Evolutionary conservation across 768 basidiomycete genomes (phyloP), one percentile per base, ranked within the genome.

Genomic region (Hortiboletus flavorubellus): DNA sequence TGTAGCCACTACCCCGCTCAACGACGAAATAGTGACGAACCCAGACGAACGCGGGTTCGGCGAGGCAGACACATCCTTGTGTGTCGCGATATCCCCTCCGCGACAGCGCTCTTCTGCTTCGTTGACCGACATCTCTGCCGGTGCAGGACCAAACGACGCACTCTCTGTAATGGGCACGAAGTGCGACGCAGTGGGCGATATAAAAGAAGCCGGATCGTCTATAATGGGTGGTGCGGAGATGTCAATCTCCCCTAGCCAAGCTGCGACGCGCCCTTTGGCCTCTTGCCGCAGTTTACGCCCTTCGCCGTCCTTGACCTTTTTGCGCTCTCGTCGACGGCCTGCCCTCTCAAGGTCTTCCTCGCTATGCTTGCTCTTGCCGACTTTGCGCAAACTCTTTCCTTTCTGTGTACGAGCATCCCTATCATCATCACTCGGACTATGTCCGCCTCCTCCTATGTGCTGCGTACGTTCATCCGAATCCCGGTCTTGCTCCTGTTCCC

Each of bases 11-110:
- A 38, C 43, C 12, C 46, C 71, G 50, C 79, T 80, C 46, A 82
- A 74, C 0, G 81, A 80, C 6, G 79, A 76, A 12, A 89, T 80
- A 0, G 87, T 83, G 18, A 89, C 76, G 61, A 91, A 91, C 1
- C 87, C 89, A 48, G 87, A 89, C 2, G 87, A 90, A 3, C 87
- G 83, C 29, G 87, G 86, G 65, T 89, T 85, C 1, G 87, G 86
- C 0, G 75, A 68, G 9, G 75, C 69, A 30, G 73, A 72, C 40
- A 67, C 56, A 31, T 62, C 60, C 44, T 58, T 61, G 46, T 63
- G 60, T 4, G 34, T 49, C 9, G 54, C 46, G 38, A 49, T 26
- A 29, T 49, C 38, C 38, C 48, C 40, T 31, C 54, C 46, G 42
- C 37, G 49, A 51, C 49, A 55, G 35, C 7, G 30, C 12, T 55